A percentile compares a stretch with the other conserved stretches of the same genome.
Conservation (phyloP, 2,329 filamentous ascomycete species). For the Ascochyta fabae region DNA sequence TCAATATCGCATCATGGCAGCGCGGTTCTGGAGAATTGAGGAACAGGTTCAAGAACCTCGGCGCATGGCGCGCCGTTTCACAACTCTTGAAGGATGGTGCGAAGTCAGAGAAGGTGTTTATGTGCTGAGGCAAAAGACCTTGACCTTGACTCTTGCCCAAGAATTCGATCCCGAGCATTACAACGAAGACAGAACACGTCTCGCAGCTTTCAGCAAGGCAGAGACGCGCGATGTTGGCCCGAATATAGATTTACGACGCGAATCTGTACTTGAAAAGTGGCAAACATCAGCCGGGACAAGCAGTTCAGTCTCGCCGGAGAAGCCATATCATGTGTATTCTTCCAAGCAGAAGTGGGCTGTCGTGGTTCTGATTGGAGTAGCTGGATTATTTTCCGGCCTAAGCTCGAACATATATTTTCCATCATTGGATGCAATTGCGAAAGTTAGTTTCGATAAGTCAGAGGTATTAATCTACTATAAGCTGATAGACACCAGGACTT, state of each 20-base stretch:
- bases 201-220: no score
- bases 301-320: background rate
- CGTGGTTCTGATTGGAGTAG: conserved; percentile 40
- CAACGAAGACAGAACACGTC: background rate
- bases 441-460: no score
- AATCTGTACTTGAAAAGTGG: no score
- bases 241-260: no score
- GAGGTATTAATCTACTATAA: no score
- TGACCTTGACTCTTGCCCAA: conserved; percentile 5
- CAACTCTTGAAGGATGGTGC: conserved; percentile 27
- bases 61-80: conserved; percentile 20
- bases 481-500: conserved; percentile 30
- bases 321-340: conserved; percentile 20
- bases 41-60: background rate
- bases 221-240: no score
- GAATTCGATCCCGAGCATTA: conserved; percentile 21
- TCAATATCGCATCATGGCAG: no score
- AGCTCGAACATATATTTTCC: conserved; percentile 57
- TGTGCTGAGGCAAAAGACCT: conserved; percentile 9
- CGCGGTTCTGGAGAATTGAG: no score
- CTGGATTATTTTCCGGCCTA: conserved; percentile 54
- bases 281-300: no score
- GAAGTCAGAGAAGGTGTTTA: conserved; percentile 22
- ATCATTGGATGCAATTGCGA: conserved; percentile 42
- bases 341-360: conserved; percentile 18